Base-by-base conservation (phyloP, 805 yeast genomes). In the Phaffomyces antillensis region DNA sequence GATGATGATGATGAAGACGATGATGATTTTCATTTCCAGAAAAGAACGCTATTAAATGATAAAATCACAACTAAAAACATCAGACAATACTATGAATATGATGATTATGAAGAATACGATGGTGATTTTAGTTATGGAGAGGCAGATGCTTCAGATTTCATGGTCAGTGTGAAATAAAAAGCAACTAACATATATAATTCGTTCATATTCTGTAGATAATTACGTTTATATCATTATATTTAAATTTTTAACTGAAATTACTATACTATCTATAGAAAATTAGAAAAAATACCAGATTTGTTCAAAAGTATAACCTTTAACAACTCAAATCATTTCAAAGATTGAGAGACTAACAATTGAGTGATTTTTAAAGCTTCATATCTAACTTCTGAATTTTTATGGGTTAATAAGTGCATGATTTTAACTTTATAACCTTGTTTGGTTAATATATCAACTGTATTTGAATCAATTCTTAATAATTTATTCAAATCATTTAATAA, bases 281-380 rank as follows among this genome's bases (percentile, higher is more conserved):
- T 28, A 43, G 38, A 33, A 40, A 41, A 28, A 39, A 39, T 44
- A 44, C 43, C 39, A 36, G 34, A 35, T 25, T 31, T 37, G 15
- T 41, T 39, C 26, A 36, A 28, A 28, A 28, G 30, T 28, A 10
- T 28, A 6, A 28, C 10, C 15, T 11, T 28, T 11, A 28, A 28
- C 5, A 28, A 28, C 15, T 28, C 13, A 11, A 28, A 6, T 49
- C 52, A 65, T 50, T 68, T 75, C 53, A 83, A 76, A n/a, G 83
- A 74, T 59, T 87, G 88, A 4, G 96, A 88, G 43, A 93, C 95
- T 56, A 93, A 78, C 46, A 83, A 77, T 70, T 93, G 99, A n/a
- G 96, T 87, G 5, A 97, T 89, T 64, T 86, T 87, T 60, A 93
- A 76, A 2, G 98, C 98, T 70, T 91, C 96, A 62, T 84, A 93